Base-by-base conservation (phyloP, 805 yeast species). In the Lachancea lanzarotensis region DNA sequence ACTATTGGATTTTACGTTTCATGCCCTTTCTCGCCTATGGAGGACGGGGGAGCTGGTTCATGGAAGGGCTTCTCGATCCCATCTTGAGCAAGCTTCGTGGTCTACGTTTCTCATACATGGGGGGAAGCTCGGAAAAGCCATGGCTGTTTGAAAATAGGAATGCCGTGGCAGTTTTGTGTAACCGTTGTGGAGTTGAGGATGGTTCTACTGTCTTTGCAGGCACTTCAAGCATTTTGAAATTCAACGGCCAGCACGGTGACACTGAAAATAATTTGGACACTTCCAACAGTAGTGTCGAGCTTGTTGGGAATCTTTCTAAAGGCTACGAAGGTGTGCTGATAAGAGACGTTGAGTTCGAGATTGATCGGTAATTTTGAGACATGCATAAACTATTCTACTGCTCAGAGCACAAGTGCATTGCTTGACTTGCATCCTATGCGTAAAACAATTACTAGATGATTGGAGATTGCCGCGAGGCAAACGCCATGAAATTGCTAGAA, bases 101-200 rank as follows among this genome's bases (percentile, higher is more conserved):
- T 48, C 47, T 34, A 50, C 48, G 47, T 34, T 48, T 32, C 16
- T 55, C 62, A 0, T 59, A 53, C 41, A 49, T 57, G 49, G 62
- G 63, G 1, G 51, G 53, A 12, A 45, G 45, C 16, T 35, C 20
- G 46, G 42, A 37, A 44, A 53, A 42, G 44, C 54, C 44, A 11
- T 63, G 54, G 72, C 49, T 45, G 20, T 59, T 62, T 33, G 46
- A 54, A 11, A 47, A 43, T 15, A 60, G 59, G 22, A 56, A 60
- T 38, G 63, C 69, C 0, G 59, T 69, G 1, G 56, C 82, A 11
- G 74, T 82, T 0, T 57, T 79, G 5, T 78, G 88, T 53, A 88
- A 89, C 59, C 69, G 97, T 50, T 67, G 77, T 9, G 97, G 97
- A 0, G 67, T 82, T n/a, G 96, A 89, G 58, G 80, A 71, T 39